Evolutionary conservation across 805 yeast genomes (phyloP).

Genomic region (Saccharomycopsis sp.): DNA sequence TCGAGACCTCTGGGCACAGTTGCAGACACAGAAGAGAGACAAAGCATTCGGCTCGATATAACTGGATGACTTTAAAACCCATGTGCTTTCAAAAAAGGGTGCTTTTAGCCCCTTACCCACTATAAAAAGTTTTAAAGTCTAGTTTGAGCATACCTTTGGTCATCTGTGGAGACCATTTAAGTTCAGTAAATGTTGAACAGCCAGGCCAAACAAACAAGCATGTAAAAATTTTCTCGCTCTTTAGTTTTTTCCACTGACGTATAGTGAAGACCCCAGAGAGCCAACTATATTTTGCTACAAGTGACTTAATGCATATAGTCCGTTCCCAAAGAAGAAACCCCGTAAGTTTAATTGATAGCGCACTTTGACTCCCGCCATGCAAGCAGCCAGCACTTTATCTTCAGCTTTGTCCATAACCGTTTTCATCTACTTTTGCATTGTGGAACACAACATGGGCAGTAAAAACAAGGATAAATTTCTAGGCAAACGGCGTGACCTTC

Average conservation of each 20-base stretch:
- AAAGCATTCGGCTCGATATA: no score
- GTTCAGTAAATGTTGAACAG: background rate
- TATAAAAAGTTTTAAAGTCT: background rate
- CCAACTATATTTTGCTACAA: no score
- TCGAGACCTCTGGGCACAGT: background rate
- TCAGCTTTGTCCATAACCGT: background rate
- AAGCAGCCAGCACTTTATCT: background rate
- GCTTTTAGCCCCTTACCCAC: background rate
- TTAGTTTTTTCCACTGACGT: background rate
- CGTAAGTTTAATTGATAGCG: background rate
- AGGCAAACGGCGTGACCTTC: no score
- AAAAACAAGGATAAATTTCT: background rate
- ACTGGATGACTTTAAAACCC: background rate
- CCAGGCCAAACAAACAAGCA: background rate
- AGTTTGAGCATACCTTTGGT: background rate
- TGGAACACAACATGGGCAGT: background rate
- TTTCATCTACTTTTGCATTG: background rate
- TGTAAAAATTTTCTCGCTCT: background rate
- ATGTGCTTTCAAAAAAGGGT: background rate
- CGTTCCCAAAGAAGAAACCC: background rate
- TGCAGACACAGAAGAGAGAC: background rate
- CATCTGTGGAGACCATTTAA: background rate
- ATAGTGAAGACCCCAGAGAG: slow-evolving; percentile 2
- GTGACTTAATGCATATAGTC: background rate
- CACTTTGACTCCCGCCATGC: background rate